Evolutionary conservation across 2,329 filamentous ascomycete species (phyloP).

Genomic region (Aciculosporium take): DNA sequence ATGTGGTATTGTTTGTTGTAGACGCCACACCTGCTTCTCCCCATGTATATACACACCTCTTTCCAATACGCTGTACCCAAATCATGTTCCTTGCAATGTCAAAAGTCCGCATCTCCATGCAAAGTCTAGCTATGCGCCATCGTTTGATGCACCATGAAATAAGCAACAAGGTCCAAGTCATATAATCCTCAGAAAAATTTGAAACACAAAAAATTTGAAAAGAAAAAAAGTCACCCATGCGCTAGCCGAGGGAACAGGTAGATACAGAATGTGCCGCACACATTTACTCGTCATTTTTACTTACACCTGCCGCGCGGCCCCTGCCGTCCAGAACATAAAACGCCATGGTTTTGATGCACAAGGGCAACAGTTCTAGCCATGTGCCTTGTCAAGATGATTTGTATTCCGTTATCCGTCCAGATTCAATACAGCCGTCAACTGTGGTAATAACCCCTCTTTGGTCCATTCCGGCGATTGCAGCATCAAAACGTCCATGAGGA

Average conservation of each 20-base stretch:
- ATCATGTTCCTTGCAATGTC: conserved; percentile 8
- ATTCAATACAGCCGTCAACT: conserved; percentile 44
- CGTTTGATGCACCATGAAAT: conserved; percentile 6
- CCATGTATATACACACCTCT: conserved; percentile 14
- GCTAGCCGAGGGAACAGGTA: background rate
- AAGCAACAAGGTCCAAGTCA: background rate
- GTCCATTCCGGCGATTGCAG: conserved; percentile 49
- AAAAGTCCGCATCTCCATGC: conserved; percentile 8
- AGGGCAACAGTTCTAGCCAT: background rate
- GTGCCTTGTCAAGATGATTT: background rate
- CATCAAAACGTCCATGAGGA: conserved; percentile 50
- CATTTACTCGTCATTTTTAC: background rate
- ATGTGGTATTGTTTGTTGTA: conserved; percentile 13
- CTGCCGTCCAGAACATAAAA: conserved; percentile 1
- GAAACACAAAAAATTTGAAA: background rate
- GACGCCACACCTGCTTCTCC: conserved; percentile 10
- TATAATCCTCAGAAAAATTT: too few species aligned
- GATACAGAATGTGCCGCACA: conserved; percentile 1
- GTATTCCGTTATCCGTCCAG: conserved; percentile 30
- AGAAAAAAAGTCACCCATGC: background rate
- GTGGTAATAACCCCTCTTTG: conserved; percentile 51
- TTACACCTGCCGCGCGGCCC: background rate
- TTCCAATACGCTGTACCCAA: conserved; percentile 3
- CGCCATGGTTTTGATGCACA: background rate
- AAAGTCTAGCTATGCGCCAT: conserved; percentile 13